Evolutionary conservation across 768 basidiomycete species (phyloP).

Genomic region (Candolleomyces aberdarensis): DNA sequence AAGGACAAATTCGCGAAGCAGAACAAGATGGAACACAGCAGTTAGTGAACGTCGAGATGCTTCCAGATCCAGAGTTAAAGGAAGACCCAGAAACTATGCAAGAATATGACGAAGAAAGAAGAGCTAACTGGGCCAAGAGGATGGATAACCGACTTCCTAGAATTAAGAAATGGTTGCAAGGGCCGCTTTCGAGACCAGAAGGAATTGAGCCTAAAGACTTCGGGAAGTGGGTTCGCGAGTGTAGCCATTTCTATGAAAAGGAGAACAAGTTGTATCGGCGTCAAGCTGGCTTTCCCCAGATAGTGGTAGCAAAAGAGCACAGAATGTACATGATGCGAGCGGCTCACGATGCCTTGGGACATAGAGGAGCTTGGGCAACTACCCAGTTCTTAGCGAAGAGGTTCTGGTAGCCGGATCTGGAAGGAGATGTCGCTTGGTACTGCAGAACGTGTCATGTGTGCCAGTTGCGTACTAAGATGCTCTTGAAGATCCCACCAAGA

Average conservation of each 20-base stretch:
- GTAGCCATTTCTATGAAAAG: slow-evolving; percentile 17
- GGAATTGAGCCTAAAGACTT: neutral
- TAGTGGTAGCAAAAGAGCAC: slow-evolving; percentile 13
- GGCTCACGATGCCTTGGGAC: slow-evolving; percentile 21
- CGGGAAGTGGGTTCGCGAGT: neutral
- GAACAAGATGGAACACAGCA: neutral
- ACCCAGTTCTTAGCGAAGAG: slow-evolving; percentile 10
- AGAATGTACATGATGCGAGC: slow-evolving; percentile 18
- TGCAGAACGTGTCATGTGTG: slow-evolving; percentile 21
- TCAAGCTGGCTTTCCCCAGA: slow-evolving; percentile 10
- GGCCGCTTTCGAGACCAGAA: neutral
- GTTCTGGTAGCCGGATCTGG: slow-evolving; percentile 29
- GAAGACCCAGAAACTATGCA: slow-evolving; percentile 1
- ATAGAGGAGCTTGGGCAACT: slow-evolving; percentile 21
- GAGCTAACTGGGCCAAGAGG: neutral
- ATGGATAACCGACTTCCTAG: neutral
- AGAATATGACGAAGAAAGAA: neutral
- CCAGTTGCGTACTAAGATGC: slow-evolving; percentile 17
- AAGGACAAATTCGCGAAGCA: neutral
- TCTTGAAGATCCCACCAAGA: slow-evolving; percentile 15
- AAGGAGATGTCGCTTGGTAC: slow-evolving; percentile 22
- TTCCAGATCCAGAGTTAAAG: neutral
- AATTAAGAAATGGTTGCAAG: neutral
- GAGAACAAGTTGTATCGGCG: slow-evolving; percentile 14
- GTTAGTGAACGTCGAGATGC: neutral